A percentile compares a stretch with the other conserved stretches of the same genome.
phyloP scores from a whole-genome alignment of 352 stramenopile genomes.

The Phytophthora citrophthora region DNA sequence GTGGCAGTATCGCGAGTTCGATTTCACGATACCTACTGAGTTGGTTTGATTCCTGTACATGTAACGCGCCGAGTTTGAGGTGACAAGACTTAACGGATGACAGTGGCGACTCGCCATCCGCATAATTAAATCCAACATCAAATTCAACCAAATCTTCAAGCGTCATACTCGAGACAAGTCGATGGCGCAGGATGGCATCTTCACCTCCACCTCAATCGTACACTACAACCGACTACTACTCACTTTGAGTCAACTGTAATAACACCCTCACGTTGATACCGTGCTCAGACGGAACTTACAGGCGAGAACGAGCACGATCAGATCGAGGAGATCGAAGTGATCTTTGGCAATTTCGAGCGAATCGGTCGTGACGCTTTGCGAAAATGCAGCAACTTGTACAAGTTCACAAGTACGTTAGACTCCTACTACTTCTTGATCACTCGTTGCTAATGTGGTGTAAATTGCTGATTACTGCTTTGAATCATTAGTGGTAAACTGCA shows the following conservation, averaged over 20 bases:
- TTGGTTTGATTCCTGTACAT: no score
- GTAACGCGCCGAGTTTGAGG: not conserved
- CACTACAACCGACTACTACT: no score
- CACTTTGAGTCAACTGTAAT: not conserved
- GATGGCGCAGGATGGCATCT: conserved; percentile 17
- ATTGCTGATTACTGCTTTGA: not conserved
- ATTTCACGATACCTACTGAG: no score
- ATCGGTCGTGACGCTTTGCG: conserved; percentile 51
- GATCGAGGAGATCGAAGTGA: conserved; percentile 82
- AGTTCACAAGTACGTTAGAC: conserved; percentile 52
- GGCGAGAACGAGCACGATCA: conserved; percentile 69
- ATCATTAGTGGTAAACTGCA: conserved; percentile 74
- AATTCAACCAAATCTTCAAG: conserved; percentile 23
- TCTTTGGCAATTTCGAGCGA: conserved; percentile 71
- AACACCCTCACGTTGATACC: not conserved
- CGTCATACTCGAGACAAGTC: conserved; percentile 1
- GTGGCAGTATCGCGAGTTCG: not conserved
- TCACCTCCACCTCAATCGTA: conserved; percentile 51
- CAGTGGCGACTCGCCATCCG: no score
- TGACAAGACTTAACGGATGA: not conserved
- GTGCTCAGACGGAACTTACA: conserved; percentile 52
- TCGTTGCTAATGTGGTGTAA: no score
- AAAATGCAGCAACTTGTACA: conserved; percentile 56
- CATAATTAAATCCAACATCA: no score
- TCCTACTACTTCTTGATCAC: not conserved